Evolutionary conservation across 306 rosid species (phyloP).

Genomic region (Lotus japonicus): DNA sequence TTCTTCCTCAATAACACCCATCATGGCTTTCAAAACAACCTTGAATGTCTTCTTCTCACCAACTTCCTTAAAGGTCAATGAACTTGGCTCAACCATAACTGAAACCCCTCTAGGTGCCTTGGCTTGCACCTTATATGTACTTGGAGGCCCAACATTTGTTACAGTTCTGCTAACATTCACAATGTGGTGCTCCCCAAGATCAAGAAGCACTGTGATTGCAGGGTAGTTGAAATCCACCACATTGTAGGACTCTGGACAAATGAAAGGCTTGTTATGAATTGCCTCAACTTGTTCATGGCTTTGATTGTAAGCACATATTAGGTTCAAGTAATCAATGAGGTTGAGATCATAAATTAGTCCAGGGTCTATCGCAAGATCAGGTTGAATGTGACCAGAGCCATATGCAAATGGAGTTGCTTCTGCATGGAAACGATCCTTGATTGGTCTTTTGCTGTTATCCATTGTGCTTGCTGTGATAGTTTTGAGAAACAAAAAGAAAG

Average conservation of each 20-base stretch:
- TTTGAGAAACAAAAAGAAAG: too few relatives aligned
- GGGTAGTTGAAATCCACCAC: conserved; percentile 52
- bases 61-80: conserved; percentile 27
- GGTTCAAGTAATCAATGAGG: conserved; percentile 47
- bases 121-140: conserved; percentile 35
- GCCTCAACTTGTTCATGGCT: background rate
- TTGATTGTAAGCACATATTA: conserved; percentile 54
- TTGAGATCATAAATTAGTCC: conserved; percentile 56
- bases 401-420: conserved; percentile 53
- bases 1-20: background rate
- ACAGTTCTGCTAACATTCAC: conserved; percentile 15
- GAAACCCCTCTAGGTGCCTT: conserved; percentile 38
- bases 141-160: conserved; percentile 39
- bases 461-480: conserved; percentile 42
- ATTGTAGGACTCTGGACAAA: conserved; percentile 32
- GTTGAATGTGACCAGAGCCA: conserved; percentile 61
- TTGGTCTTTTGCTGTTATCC: conserved; percentile 24
- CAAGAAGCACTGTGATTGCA: conserved; percentile 43
- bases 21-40: conserved; percentile 26
- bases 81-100: conserved; percentile 38
- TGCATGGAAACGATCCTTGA: conserved; percentile 19
- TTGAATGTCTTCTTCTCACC: conserved; percentile 54
- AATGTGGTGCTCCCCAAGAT: background rate
- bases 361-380: conserved; percentile 53
- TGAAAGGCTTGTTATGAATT: conserved; percentile 6